Base-by-base conservation (phyloP, 495 filamentous ascomycete species). In the Aspergillus mulundensis region DNA sequence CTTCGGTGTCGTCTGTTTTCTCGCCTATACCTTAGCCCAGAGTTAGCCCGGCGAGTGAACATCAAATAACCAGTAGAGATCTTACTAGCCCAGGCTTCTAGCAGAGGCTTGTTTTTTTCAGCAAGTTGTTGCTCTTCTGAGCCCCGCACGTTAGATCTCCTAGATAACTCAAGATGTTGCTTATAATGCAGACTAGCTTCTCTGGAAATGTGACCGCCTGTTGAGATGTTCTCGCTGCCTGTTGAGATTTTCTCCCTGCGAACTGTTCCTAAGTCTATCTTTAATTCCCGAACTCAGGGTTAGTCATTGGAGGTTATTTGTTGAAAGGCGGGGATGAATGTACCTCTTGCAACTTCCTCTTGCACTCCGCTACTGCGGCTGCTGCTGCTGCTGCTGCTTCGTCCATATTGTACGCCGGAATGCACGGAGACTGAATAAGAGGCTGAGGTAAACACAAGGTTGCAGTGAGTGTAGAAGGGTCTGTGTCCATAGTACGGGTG, bases 251-350 rank as follows among this genome's bases (percentile, higher is more conserved):
- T 44, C 28, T 75, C 67, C 10, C 72, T 65, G 36, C 73, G 65
- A 1, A 60, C 64, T 0, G 62, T 68, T 16, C 73, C 73, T 6
- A 76, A 38, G 30, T 75, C 73, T 1, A 50, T 65, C 73, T 76
- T 52, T 56, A 7, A 10, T 48, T 20, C 16, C 19, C 2, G 25
- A 32, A 28, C 7, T 24, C 32, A 41, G 1, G 0, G 16, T 36
- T 56, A 25, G 59, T 36, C n/a, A 42, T 46, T 18, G 28, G 6
- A 3, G 28, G 18, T 19, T 11, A 50, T 18, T 2, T 16, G 30
- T 24, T 5, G 41, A 7, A 54, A n/a, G 19, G 14, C 5, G 5
- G 32, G 2, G 5, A 7, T 20, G 1, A 21, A 48, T 64, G 24
- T 55, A 67, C 71, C 69, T 70, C 66, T 41, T 72, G 69, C 39